A percentile compares a stretch with the other conserved stretches of the same genome.
These are phyloP conservation scores for Solanum megistacrolobum DNA, from an alignment of 257 asterid species.

Conservation along the genomic window DNA sequence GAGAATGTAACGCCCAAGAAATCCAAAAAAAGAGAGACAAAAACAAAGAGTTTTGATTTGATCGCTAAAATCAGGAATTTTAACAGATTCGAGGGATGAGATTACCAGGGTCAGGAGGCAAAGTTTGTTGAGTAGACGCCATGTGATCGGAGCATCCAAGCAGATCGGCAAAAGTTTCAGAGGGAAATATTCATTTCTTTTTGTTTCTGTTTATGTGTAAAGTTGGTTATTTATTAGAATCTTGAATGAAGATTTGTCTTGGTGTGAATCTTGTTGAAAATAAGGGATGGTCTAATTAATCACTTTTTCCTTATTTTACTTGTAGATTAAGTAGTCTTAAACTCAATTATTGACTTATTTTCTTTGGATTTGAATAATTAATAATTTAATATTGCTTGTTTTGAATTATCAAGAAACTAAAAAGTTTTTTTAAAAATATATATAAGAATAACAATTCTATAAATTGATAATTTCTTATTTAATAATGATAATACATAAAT, in stretches of 20 bases:
- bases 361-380: neutral
- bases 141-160: constrained; percentile 21
- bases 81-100: neutral
- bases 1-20: neutral
- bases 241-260: neutral
- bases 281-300: neutral
- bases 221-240: neutral
- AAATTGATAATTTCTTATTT: neutral
- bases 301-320: neutral
- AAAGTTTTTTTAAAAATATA: no score
- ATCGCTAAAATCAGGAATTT: neutral
- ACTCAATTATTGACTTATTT: no score
- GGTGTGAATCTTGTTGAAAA: neutral
- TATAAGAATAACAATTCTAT: no score
- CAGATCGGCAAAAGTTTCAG: constrained; percentile 6
- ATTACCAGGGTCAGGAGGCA: constrained; percentile 67
- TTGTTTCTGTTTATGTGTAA: neutral
- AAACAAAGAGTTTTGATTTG: neutral
- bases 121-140: constrained; percentile 60
- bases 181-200: neutral
- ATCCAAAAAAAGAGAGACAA: neutral
- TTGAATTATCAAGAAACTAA: no score
- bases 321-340: neutral
- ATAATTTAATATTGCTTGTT: no score
- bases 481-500: neutral